Evolutionary conservation across 1,139 yeast genomes (phyloP), one percentile per base, ranked within the genome.

Genomic region (Arxiozyma slooffiae): DNA sequence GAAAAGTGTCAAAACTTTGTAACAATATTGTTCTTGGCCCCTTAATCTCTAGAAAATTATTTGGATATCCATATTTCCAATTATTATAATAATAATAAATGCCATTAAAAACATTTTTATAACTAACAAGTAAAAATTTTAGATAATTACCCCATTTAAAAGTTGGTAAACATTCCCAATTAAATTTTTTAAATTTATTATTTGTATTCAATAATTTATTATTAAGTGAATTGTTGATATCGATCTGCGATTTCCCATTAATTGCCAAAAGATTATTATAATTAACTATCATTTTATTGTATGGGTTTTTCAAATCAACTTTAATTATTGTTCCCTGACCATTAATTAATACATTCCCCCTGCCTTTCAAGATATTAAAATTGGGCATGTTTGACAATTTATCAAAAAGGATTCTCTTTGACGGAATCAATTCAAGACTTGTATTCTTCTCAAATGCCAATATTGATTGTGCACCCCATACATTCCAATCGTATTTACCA

Each of bases 11-110:
- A 23, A 47, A 50, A 18, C 50, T 64, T 52, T 66, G 69, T 5
- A 66, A 57, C 20, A 66, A 50, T 2, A 66, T 41, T 9, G 61
- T 56, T 55, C 70, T 60, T 43, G 69, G 70, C 2, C 70, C 70
- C 26, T 54, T 56, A 2, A 66, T 58, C 44, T 57, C 58, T 18
- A 63, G 48, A 39, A 57, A 64, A 22, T 55, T 56, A 21, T 55
- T 50, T 21, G 62, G 57, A 17, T 48, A 48, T 34, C 57, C 56
- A 38, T 44, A 50, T 44, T 48, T 51, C 36, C 50, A 42, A 20
- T 42, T 18, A 43, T 52, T 22, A 39, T 30, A 11, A 56, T 60
- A 38, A 52, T 59, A 46, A 55, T 38, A 17, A 49, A 46, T 17
- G 41, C 53, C 40, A 34, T 48, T 7, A 11, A 18, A 24, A 41